Conservation (phyloP, 257 asterid genomes). For the Marsdenia floribunda region DNA sequence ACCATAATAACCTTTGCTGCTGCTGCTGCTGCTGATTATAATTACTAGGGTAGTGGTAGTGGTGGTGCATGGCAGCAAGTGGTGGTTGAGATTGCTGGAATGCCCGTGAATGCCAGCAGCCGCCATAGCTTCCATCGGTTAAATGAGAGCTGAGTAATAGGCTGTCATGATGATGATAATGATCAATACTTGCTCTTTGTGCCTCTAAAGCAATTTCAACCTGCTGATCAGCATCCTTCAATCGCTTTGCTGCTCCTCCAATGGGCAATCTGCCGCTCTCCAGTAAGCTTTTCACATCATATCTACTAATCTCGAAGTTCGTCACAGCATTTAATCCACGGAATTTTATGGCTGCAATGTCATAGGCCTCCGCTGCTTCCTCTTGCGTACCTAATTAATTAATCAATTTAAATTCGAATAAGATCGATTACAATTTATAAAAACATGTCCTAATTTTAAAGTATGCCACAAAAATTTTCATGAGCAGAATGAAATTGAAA, state of each 20-base stretch:
- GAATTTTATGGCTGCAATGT: constrained; percentile 86
- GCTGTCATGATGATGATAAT: constrained; percentile 16
- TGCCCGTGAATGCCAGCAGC: constrained; percentile 46
- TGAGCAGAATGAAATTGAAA: too few relatives aligned
- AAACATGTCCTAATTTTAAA: too few relatives aligned
- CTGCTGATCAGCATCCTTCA: constrained; percentile 53
- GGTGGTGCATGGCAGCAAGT: constrained; percentile 29
- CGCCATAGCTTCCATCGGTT: constrained; percentile 24
- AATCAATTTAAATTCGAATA: too few relatives aligned
- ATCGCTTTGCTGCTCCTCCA: constrained; percentile 73
- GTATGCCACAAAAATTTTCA: too few relatives aligned
- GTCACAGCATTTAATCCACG: constrained; percentile 80
- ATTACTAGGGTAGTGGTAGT: constrained; percentile 5
- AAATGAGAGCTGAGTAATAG: constrained; percentile 28
- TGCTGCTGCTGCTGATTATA: constrained; percentile 32
- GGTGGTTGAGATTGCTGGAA: constrained; percentile 55
- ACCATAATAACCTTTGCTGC: constrained; percentile 43
- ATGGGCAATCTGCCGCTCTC: constrained; percentile 70
- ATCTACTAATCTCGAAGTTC: constrained; percentile 70
- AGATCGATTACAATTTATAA: too few relatives aligned
- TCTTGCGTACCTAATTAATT: constrained; percentile 62
- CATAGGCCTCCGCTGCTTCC: constrained; percentile 95
- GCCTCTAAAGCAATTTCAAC: constrained; percentile 47
- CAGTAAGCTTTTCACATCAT: constrained; percentile 75
- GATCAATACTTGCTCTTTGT: constrained; percentile 21